Evolutionary conservation across 805 yeast genomes (phyloP).

Genomic region (Blastobotrys terrestris): DNA sequence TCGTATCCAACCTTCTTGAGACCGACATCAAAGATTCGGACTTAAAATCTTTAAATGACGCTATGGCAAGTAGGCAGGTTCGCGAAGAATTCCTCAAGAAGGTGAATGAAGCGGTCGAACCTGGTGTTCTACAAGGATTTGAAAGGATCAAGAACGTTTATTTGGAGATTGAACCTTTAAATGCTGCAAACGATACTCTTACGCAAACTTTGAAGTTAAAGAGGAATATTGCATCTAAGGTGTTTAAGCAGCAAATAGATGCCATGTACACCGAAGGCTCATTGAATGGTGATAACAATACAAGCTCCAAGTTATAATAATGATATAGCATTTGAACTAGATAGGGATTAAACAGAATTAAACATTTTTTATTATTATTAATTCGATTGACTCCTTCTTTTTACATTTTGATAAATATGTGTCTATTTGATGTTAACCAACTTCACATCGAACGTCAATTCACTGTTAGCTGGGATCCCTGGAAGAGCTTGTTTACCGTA

Average conservation of each 20-base stretch:
- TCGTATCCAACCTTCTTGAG: slow-evolving; percentile 24
- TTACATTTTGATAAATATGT: background rate
- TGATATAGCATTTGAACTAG: background rate
- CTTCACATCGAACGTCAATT: slow-evolving; percentile 93
- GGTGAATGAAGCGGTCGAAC: slow-evolving; percentile 35
- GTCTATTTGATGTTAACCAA: slow-evolving; percentile 76
- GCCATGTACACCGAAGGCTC: slow-evolving; percentile 45
- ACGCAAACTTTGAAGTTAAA: slow-evolving; percentile 64
- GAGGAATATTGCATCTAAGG: slow-evolving; percentile 43
- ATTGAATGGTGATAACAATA: background rate
- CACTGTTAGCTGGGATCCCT: slow-evolving; percentile 97
- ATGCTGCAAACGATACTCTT: slow-evolving; percentile 51
- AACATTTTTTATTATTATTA: too few relatives aligned
- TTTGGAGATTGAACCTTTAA: slow-evolving; percentile 54
- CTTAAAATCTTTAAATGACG: slow-evolving; percentile 25
- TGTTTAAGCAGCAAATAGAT: slow-evolving; percentile 37
- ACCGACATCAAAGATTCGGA: slow-evolving; percentile 28
- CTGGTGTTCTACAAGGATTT: slow-evolving; percentile 48
- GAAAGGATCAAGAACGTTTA: slow-evolving; percentile 54
- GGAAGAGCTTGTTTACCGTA: slow-evolving; percentile 93
- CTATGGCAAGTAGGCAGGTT: slow-evolving; percentile 33
- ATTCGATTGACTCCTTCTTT: background rate
- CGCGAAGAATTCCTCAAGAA: slow-evolving; percentile 32
- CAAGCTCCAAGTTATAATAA: slow-evolving; percentile 3
- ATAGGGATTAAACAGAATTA: too few relatives aligned